phyloP scores from a whole-genome alignment of 23 red algal species.

The Gracilaria caudata region DNA sequence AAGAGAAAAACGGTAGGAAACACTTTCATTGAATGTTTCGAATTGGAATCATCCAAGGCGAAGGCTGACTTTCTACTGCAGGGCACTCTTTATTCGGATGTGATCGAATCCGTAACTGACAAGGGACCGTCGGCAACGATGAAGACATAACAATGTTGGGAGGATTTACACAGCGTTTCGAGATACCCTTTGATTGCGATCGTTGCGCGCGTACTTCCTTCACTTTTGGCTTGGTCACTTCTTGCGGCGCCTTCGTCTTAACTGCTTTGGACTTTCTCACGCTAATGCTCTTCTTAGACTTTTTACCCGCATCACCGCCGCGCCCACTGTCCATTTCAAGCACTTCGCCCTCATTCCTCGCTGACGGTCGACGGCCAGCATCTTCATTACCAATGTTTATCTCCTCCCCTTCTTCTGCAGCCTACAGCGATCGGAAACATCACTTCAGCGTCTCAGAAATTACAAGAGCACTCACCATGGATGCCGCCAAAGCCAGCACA shows the following conservation, averaged over 20 bases:
- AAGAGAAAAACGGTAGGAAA: slow-evolving; percentile 97
- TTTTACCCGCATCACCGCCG: not conserved
- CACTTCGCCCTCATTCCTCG: not conserved
- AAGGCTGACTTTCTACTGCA: slow-evolving; percentile 89
- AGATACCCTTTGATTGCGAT: slow-evolving; percentile 11
- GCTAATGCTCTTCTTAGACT: not conserved
- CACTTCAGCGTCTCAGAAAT: slow-evolving; percentile 71
- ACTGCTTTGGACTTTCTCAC: slow-evolving; percentile 26
- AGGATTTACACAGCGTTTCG: too few species aligned
- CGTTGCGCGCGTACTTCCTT: not conserved
- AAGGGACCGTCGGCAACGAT: slow-evolving; percentile 95
- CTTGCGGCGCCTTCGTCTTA: not conserved
- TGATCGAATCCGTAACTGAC: slow-evolving; percentile 94
- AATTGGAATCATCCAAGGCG: slow-evolving; percentile 69
- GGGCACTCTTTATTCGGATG: slow-evolving; percentile 97
- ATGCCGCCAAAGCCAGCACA: slow-evolving; percentile 93
- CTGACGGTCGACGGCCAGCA: not conserved
- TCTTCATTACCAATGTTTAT: not conserved
- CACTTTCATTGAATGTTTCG: slow-evolving; percentile 94
- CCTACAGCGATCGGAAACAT: slow-evolving; percentile 65
- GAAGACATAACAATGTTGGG: slow-evolving; percentile 99
- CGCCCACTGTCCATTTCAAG: not conserved
- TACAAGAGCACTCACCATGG: slow-evolving; percentile 86
- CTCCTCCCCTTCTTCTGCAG: slow-evolving; percentile 21
- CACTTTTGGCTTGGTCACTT: not conserved